phyloP scores from a whole-genome alignment of 2,329 filamentous ascomycete species.

The Diaporthe sp. region DNA sequence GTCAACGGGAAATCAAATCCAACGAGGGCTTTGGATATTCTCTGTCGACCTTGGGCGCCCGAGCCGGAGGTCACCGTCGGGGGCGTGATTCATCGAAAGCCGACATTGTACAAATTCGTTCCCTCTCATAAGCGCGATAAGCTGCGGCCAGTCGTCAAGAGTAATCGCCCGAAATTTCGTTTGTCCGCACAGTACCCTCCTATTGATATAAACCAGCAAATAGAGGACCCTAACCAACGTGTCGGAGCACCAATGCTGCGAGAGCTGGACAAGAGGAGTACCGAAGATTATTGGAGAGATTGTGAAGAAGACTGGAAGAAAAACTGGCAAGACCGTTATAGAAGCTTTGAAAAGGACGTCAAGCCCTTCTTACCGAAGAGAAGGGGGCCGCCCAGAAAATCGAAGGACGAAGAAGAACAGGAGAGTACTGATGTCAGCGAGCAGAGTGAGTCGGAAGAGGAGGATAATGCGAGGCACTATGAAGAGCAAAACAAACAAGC shows the following conservation, averaged over 20 bases:
- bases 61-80: background rate
- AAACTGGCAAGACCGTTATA: background rate
- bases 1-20: conserved; percentile 39
- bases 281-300: background rate
- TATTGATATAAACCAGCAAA: background rate
- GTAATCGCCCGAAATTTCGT: background rate
- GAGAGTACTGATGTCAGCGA: background rate
- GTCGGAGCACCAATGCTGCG: background rate
- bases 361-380: background rate
- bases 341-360: background rate
- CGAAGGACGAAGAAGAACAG: background rate
- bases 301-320: background rate
- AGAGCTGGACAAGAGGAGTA: background rate
- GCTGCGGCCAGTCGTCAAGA: background rate
- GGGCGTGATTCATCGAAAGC: background rate
- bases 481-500: background rate
- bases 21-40: conserved; percentile 50
- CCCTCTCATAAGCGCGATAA: background rate
- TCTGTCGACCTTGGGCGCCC: conserved; percentile 54
- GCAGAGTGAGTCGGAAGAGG: background rate
- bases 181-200: background rate
- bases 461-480: rapidly evolving
- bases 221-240: background rate
- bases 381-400: background rate
- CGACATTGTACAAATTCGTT: background rate